Percentiles rank a stretch among this genome's conserved stretches.
phyloP scores from a whole-genome alignment of 768 basidiomycete genomes.

The Pulveroboletus sp. region DNA sequence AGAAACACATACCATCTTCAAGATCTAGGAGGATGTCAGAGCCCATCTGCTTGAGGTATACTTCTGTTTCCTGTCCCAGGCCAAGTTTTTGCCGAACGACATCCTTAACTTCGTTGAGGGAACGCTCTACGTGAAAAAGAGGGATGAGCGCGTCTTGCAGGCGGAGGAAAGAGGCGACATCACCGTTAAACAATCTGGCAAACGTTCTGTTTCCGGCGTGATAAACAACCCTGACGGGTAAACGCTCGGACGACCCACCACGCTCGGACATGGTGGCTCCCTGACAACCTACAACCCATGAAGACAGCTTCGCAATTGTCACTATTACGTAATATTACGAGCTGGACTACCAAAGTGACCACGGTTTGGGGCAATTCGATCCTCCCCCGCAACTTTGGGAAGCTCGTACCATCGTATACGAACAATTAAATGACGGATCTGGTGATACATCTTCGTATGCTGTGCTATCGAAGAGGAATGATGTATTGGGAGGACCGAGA shows the following conservation, averaged over 20 bases:
- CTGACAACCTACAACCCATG: no score
- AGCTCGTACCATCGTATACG: no score
- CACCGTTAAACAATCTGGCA: constrained; percentile 41
- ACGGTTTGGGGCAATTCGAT: no score
- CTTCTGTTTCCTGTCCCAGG: constrained; percentile 34
- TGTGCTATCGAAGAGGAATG: no score
- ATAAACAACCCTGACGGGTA: constrained; percentile 34
- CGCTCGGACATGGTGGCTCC: constrained; percentile 9
- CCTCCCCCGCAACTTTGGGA: no score
- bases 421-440: no score
- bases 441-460: no score
- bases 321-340: constrained; percentile 2
- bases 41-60: constrained; percentile 50
- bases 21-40: constrained; percentile 54
- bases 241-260: background rate
- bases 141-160: constrained; percentile 4
- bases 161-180: background rate
- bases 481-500: background rate
- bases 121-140: constrained; percentile 42
- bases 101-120: constrained; percentile 52
- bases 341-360: no score
- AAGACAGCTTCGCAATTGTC: background rate
- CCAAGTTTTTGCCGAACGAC: constrained; percentile 60
- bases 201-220: constrained; percentile 33
- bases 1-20: constrained; percentile 56